Percentiles rank a stretch among this genome's conserved stretches.
Evolutionary conservation across 192 early-diverging fungal species (phyloP).

Genomic region (Linnemannia hyalina): DNA sequence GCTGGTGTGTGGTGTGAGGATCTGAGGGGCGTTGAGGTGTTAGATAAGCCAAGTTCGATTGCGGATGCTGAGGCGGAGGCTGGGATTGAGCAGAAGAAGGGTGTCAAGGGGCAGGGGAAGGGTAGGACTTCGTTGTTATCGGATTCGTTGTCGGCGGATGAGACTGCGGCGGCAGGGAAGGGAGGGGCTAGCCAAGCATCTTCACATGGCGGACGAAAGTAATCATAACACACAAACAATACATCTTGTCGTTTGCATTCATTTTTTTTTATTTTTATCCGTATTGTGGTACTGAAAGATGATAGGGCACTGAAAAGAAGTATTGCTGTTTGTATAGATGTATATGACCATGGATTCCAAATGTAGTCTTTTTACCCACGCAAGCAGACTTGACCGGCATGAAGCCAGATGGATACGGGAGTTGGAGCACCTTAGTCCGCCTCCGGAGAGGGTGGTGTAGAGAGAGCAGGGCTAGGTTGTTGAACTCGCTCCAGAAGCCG

Average conservation of each 20-base stretch:
- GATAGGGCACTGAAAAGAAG: background rate
- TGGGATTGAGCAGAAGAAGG: background rate
- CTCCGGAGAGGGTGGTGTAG: too few relatives aligned
- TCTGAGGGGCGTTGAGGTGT: constrained; percentile 26
- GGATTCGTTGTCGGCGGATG: background rate
- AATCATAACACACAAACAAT: background rate
- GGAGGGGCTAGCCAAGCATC: background rate
- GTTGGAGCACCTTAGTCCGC: too few relatives aligned
- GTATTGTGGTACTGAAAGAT: background rate
- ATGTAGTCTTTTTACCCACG: too few relatives aligned
- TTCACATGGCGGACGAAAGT: background rate
- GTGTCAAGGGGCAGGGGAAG: background rate
- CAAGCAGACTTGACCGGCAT: too few relatives aligned
- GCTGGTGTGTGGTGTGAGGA: constrained; percentile 54
- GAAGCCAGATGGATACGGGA: too few relatives aligned
- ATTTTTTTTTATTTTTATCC: background rate
- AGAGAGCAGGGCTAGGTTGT: too few relatives aligned
- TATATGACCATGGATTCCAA: background rate
- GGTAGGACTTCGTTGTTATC: background rate
- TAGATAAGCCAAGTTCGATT: constrained; percentile 40
- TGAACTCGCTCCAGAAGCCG: too few relatives aligned
- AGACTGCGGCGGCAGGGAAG: background rate
- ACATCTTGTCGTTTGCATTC: too few relatives aligned
- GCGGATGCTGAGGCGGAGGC: constrained; percentile 23
- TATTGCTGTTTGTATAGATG: too few relatives aligned